These are phyloP conservation scores for Smallanthus sonchifolius DNA, from an alignment of 129 eudicot species.

Conservation along the genomic window DNA sequence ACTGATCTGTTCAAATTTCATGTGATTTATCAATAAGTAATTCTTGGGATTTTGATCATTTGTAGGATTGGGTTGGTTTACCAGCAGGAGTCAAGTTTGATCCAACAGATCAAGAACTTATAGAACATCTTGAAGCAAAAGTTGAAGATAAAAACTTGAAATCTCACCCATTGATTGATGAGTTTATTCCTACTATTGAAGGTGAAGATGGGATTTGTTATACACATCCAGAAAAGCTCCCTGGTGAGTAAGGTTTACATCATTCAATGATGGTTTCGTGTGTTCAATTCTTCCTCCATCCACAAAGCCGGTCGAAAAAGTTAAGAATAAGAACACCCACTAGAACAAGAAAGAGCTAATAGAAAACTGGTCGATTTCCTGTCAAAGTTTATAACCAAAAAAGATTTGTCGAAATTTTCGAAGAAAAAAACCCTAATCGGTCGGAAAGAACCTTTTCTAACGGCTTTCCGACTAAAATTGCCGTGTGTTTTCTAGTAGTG, in stretches of 20 bases:
- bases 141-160: slow-evolving; percentile 36
- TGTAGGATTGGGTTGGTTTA: slow-evolving; percentile 89
- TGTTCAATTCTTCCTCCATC: too few species aligned
- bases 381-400: too few species aligned
- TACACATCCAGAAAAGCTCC: slow-evolving; percentile 70
- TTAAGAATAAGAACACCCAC: neutral
- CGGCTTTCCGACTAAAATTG: too few species aligned
- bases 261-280: too few species aligned
- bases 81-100: slow-evolving; percentile 85
- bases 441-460: too few species aligned
- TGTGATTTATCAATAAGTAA: neutral
- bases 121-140: slow-evolving; percentile 69
- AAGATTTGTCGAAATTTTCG: too few species aligned
- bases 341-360: neutral
- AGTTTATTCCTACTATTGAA: slow-evolving; percentile 59
- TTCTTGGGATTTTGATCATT: neutral
- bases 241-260: slow-evolving; percentile 31
- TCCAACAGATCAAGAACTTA: slow-evolving; percentile 69
- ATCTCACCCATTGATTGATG: slow-evolving; percentile 66
- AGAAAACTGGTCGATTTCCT: neutral
- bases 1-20: slow-evolving; percentile 1
- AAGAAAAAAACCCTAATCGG: too few species aligned
- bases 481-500: neutral
- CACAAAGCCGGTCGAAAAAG: neutral
- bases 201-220: slow-evolving; percentile 80